Evolutionary conservation across 2,329 filamentous ascomycete genomes (phyloP), one percentile per base, ranked within the genome.

Genomic region (Aspergillus fijiensis): DNA sequence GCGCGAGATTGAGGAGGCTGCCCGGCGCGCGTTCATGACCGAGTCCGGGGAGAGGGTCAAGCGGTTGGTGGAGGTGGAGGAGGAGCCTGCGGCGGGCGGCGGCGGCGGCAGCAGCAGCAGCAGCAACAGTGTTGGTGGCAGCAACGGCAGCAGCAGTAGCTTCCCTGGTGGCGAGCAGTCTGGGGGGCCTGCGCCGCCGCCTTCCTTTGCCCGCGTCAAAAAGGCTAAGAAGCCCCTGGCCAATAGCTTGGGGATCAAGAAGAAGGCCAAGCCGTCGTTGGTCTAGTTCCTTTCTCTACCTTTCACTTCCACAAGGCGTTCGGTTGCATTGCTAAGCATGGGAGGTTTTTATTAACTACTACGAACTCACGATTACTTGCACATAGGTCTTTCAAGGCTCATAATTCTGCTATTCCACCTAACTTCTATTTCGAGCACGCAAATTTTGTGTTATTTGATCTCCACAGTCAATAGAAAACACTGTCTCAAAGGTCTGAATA

Each of bases 181-280:
- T 11, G 69, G 69, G 58, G 81, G 82, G 64, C 51, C 51, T 25
- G 79, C 86, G 2, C 82, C 84, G 5, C 87, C 89, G 3, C 66
- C 70, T 23, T 86, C 85, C 0, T 96, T 94, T 70, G 89, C 90
- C 74, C 83, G 90, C 61, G 85, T 87, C 49, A 82, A 89, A 52
- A 96, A 96, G 79, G 89, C 91, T 79, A 98, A 96, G 80, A 96
- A 95, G 76, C 87, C 95, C 60, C 85, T 89, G 59, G 81, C 87
- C 0, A 87, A 89, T 14, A 80, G 88, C 23, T 76, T 96, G 52
- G 92, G 93, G 1, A 93, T 97, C 69, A 97, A 96, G 81, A 95
- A 91, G 82, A 94, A 92, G 77, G 79, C 83, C 14, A 94, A 92
- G 77, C 80, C 83, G 16, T 80, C 84, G 0, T 70, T 88, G 55